These are phyloP conservation scores for Sphaceloma murrayae DNA, from an alignment of 2,329 filamentous ascomycete species.

Conservation along the genomic window DNA sequence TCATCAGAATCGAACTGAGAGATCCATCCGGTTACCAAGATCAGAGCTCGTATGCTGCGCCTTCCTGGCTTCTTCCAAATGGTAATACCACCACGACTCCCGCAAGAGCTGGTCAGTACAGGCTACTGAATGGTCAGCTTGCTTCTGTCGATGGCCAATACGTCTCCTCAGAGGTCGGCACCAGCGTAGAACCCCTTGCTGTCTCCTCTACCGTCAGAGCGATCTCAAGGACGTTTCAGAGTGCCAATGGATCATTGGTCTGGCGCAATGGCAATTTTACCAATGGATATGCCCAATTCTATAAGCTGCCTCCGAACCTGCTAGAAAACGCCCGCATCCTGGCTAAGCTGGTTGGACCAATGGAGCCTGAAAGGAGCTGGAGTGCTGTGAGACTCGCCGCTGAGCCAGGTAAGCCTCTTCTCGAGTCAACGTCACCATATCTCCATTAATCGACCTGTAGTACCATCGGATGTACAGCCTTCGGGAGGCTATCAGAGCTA, in stretches of 20 bases:
- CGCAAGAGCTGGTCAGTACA: constrained; percentile 25
- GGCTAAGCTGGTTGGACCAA: constrained; percentile 24
- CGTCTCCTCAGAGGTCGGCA: constrained; percentile 23
- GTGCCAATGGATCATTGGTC: constrained; percentile 23
- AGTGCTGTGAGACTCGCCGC: constrained; percentile 24
- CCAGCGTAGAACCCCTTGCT: constrained; percentile 24
- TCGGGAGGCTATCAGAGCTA: not conserved
- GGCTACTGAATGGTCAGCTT: constrained; percentile 25
- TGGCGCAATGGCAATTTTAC: constrained; percentile 29
- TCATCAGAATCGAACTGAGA: constrained; percentile 25
- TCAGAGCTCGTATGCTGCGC: constrained; percentile 1
- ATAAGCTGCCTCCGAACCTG: constrained; percentile 22
- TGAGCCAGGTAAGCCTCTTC: constrained; percentile 20
- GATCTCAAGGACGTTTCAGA: constrained; percentile 26
- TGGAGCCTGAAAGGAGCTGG: constrained; percentile 23
- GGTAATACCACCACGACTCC: constrained; percentile 29
- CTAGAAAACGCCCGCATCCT: constrained; percentile 25
- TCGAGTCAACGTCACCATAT: not conserved
- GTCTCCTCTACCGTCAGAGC: constrained; percentile 20
- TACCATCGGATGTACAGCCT: constrained; percentile 1
- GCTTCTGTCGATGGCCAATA: constrained; percentile 21
- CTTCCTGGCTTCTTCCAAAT: constrained; percentile 25
- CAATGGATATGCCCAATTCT: constrained; percentile 27
- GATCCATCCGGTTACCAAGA: constrained; percentile 17
- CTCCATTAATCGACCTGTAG: not conserved